Evolutionary conservation across 331 rosid genomes (phyloP).

Genomic region (Pyrus hybrid): DNA sequence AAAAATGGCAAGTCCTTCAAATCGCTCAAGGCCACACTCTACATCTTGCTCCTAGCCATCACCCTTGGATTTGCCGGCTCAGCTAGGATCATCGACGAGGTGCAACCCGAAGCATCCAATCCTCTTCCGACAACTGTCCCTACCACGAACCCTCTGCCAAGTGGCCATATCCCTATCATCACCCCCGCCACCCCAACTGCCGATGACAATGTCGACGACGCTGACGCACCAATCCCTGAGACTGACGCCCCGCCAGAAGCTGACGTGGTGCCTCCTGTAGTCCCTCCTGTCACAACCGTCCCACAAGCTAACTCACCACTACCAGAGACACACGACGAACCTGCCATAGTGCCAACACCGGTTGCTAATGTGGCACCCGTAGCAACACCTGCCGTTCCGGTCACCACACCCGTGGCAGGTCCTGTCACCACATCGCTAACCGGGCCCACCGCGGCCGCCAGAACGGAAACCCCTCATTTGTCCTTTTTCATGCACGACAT

Average conservation of each 20-base stretch:
- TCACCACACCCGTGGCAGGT: neutral
- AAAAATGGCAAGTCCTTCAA: constrained; percentile 36
- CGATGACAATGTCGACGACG: neutral
- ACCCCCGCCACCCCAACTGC: neutral
- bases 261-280: neutral
- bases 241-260: neutral
- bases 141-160: constrained; percentile 8
- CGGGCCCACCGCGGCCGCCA: neutral
- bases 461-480: neutral
- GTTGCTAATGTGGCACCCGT: neutral
- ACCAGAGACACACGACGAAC: neutral
- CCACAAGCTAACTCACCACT: neutral
- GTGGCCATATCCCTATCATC: constrained; percentile 16
- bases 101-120: constrained; percentile 32
- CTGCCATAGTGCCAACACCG: neutral
- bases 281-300: constrained; percentile 4
- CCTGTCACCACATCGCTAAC: neutral
- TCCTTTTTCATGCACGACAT: constrained; percentile 36
- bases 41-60: constrained; percentile 30
- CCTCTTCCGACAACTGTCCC: constrained; percentile 27
- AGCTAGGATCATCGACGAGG: constrained; percentile 51
- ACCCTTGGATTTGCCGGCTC: constrained; percentile 35
- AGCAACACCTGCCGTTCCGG: neutral
- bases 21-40: constrained; percentile 10
- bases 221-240: constrained; percentile 9